phyloP scores from a whole-genome alignment of 371 early-diverging fungal genomes.

The Lichtheimia corymbifera region DNA sequence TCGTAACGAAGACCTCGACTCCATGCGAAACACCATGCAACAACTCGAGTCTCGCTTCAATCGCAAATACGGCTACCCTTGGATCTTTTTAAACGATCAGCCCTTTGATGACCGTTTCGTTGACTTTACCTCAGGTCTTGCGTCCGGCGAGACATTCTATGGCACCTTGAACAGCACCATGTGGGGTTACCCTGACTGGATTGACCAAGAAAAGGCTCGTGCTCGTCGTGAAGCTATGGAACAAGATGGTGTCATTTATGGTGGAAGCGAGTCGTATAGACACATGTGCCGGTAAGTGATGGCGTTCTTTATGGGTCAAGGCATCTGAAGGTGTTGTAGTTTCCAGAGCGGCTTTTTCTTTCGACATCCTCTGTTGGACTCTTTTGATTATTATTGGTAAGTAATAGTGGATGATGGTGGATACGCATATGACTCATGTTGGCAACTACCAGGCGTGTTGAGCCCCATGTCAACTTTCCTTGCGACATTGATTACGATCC shows the following conservation, averaged over 20 bases:
- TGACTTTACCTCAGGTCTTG: conserved; percentile 34
- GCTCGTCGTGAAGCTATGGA: conserved; percentile 56
- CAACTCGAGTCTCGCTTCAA: conserved; percentile 85
- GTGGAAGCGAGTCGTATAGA: conserved; percentile 78
- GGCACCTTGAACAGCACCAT: conserved; percentile 46
- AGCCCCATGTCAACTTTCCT: conserved; percentile 88
- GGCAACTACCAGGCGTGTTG: conserved; percentile 76
- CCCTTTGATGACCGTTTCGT: conserved; percentile 80
- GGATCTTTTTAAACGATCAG: conserved; percentile 79
- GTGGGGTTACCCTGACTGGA: conserved; percentile 82
- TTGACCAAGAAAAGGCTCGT: conserved; percentile 66
- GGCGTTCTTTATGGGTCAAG: not conserved
- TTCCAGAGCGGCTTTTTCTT: conserved; percentile 88
- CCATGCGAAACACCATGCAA: conserved; percentile 63
- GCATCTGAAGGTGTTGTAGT: conserved; percentile 19
- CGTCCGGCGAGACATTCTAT: conserved; percentile 46
- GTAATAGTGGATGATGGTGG: conserved; percentile 4
- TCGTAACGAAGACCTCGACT: conserved; percentile 76
- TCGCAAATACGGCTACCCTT: conserved; percentile 77
- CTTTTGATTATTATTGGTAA: conserved; percentile 95
- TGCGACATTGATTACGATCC: conserved; percentile 94
- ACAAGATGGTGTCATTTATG: conserved; percentile 71
- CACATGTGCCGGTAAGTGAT: conserved; percentile 85
- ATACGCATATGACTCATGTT: too few relatives aligned
- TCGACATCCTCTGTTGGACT: conserved; percentile 74